Evolutionary conservation across 352 stramenopile species (phyloP).

Genomic region (Globisporangium nunn): DNA sequence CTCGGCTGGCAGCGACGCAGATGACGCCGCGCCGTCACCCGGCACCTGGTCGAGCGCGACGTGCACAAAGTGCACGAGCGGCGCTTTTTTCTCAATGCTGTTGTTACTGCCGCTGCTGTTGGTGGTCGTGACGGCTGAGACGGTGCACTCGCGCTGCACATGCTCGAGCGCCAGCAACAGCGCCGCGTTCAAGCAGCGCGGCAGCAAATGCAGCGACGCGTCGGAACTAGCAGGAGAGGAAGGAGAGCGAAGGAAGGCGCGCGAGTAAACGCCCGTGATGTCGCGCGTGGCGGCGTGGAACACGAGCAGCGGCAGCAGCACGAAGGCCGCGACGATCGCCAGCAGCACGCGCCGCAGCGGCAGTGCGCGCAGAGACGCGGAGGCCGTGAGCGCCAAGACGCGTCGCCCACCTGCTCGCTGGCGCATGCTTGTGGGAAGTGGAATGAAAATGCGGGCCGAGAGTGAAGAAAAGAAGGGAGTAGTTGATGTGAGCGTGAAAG

Average conservation of each 20-base stretch:
- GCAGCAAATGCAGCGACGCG: constrained; percentile 3
- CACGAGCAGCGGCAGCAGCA: constrained; percentile 20
- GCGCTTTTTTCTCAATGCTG: background rate
- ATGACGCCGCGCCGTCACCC: background rate
- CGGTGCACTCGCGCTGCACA: constrained; percentile 1
- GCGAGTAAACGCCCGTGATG: constrained; percentile 6
- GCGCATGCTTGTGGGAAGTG: too few species aligned
- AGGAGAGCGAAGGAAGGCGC: constrained; percentile 3
- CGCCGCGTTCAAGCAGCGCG: constrained; percentile 14
- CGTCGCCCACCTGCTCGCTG: background rate
- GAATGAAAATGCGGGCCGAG: too few species aligned
- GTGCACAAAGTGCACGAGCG: constrained; percentile 30
- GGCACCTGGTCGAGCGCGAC: constrained; percentile 22
- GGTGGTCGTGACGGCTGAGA: too few species aligned
- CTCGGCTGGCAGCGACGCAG: constrained; percentile 7
- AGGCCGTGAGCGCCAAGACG: constrained; percentile 5
- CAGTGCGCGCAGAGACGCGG: constrained; percentile 6
- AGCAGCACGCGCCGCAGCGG: constrained; percentile 20
- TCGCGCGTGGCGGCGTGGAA: constrained; percentile 29
- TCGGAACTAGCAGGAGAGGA: too few species aligned
- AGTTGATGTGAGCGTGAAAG: too few species aligned
- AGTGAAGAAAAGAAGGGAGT: too few species aligned
- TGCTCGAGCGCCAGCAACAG: constrained; percentile 9
- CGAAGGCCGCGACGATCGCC: constrained; percentile 21
- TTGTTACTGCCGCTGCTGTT: background rate